Evolutionary conservation across 805 yeast species (phyloP).

Genomic region (Suhomyces prunicola): DNA sequence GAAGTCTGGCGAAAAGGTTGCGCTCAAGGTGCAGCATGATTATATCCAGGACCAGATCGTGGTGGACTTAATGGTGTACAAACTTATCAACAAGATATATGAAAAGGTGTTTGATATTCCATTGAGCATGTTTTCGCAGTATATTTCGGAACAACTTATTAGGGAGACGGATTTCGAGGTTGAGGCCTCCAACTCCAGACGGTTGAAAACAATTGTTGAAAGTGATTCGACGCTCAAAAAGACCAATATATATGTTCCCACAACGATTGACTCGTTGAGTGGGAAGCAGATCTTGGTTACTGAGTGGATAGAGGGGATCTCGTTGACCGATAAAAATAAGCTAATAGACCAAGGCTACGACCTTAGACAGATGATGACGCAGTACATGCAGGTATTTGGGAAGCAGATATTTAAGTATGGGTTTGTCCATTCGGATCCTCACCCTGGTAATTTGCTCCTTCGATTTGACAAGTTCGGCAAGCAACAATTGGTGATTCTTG

Average conservation of each 20-base stretch:
- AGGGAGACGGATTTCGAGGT: constrained; percentile 61
- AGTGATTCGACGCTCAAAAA: constrained; percentile 39
- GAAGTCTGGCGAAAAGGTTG: constrained; percentile 49
- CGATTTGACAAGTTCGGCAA: constrained; percentile 33
- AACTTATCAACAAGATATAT: constrained; percentile 48
- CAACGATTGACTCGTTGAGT: constrained; percentile 40
- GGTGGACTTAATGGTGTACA: constrained; percentile 61
- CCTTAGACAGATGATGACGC: constrained; percentile 42
- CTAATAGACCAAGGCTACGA: constrained; percentile 41
- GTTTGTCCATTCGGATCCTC: constrained; percentile 72
- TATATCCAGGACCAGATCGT: constrained; percentile 58
- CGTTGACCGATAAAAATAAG: constrained; percentile 46
- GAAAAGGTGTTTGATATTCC: constrained; percentile 65
- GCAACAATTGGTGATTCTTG: constrained; percentile 65
- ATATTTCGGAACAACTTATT: constrained; percentile 53
- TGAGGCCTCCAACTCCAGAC: constrained; percentile 53
- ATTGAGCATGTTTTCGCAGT: constrained; percentile 50
- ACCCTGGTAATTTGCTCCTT: constrained; percentile 73
- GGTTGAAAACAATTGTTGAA: constrained; percentile 34
- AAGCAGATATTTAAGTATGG: constrained; percentile 67
- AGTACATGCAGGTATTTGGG: constrained; percentile 50
- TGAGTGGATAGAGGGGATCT: constrained; percentile 77
- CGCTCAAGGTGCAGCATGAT: constrained; percentile 64
- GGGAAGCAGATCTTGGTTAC: constrained; percentile 53
- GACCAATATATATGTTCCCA: constrained; percentile 54